These are phyloP conservation scores for Hemileccinum impolitum DNA, from an alignment of 768 basidiomycete genomes.

Conservation along the genomic window DNA sequence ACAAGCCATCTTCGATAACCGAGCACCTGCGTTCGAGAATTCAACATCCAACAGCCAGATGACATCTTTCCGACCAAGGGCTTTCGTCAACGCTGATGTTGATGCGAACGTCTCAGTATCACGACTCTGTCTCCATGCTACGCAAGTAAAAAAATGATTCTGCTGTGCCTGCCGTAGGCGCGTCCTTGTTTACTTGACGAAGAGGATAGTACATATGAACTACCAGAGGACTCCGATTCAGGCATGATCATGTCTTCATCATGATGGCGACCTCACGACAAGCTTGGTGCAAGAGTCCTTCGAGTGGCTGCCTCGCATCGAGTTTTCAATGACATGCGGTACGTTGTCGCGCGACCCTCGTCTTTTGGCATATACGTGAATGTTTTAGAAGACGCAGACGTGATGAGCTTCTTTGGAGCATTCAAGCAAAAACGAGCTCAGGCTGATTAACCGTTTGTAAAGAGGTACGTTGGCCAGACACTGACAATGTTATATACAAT, in stretches of 20 bases:
- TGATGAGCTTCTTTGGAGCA: conserved; percentile 62
- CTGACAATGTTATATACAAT: neutral
- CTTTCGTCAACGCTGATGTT: conserved; percentile 79
- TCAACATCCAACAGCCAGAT: conserved; percentile 47
- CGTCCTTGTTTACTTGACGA: conserved; percentile 66
- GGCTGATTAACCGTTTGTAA: conserved; percentile 1
- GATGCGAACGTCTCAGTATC: conserved; percentile 52
- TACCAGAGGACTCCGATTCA: conserved; percentile 83
- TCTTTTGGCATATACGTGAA: too few species aligned
- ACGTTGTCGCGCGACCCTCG: conserved; percentile 21
- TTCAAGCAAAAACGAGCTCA: conserved; percentile 34
- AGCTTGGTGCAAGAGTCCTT: conserved; percentile 81
- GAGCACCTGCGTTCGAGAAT: conserved; percentile 12
- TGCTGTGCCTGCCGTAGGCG: conserved; percentile 55
- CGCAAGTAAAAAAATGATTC: neutral
- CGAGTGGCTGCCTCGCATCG: conserved; percentile 70
- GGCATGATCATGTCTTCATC: conserved; percentile 36
- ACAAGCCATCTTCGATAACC: conserved; percentile 39
- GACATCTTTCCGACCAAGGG: conserved; percentile 75
- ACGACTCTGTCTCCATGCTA: neutral
- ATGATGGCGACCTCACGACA: neutral
- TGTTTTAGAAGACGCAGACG: conserved; percentile 61
- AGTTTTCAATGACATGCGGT: conserved; percentile 89
- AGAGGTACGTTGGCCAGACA: neutral
- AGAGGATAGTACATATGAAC: conserved; percentile 83